Base-by-base conservation (phyloP, 2,329 filamentous ascomycete genomes). In the Aspergillus sp. region DNA sequence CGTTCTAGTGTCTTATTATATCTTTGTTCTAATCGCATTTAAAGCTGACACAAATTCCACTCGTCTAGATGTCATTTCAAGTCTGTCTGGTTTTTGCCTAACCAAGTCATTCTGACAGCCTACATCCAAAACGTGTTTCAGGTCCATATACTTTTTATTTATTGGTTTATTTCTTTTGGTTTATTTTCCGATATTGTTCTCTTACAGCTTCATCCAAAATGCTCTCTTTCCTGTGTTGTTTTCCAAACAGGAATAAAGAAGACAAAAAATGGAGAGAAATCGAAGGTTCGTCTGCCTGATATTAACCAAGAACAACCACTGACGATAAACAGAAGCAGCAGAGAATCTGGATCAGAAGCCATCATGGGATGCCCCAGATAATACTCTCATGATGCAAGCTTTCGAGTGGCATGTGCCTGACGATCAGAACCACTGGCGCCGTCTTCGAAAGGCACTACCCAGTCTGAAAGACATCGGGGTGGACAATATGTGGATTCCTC, bases 371-470 rank as follows among this genome's bases (percentile, higher is more conserved):
- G 52, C 56, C 5, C 52, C 58, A 7, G 60, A 67, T 36, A 68
- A 68, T 37, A 37, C 45, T 11, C 76, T 79, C 40, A 78, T 88
- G 66, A 75, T 88, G 52, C 83, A 88, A 62, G 79, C 73, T 9
- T 88, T 86, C 59, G 85, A 88, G 68, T 88, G 85, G 85, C 82
- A 88, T 57, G 73, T 81, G 5, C 81, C 82, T 2, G 74, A 76
- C 35, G 77, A 83, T 50, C 64, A 75, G 41, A 66, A 72, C 38
- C 83, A 87, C 62, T 87, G 80, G 77, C 65, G 70, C 31, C 77
- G 82, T 7, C 73, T 86, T 1, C 64, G 67, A 10, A 65, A 68
- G 12, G 71, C 72, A 6, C 56, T 85, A 1, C 74, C 78, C 0
- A 66, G 68, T 3, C 68, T 86, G 2, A 78, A 79, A 53, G 67